Conservation (phyloP, 352 stramenopile species). For the Hyphochytrium catenoides region DNA sequence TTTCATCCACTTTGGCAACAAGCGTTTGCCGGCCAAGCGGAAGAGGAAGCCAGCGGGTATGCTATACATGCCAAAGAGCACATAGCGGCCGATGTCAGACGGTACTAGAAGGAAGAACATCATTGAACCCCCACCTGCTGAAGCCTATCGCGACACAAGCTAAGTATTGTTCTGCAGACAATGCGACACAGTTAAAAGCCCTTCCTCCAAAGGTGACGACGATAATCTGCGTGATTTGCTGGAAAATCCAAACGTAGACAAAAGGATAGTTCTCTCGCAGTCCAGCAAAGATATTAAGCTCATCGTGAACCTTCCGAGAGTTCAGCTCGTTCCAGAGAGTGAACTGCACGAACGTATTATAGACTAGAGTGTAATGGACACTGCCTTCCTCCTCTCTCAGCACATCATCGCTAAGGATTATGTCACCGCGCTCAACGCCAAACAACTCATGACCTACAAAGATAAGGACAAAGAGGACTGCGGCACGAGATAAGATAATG, state of each 20-base stretch:
- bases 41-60: no score
- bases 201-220: conserved; percentile 78
- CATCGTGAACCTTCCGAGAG: conserved; percentile 47
- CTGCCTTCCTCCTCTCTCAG: conserved; percentile 12
- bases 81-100: no score
- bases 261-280: conserved; percentile 74
- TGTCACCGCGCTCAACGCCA: conserved; percentile 17
- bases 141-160: conserved; percentile 26
- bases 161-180: conserved; percentile 21
- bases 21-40: no score
- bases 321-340: conserved; percentile 77
- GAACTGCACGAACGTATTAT: conserved; percentile 94
- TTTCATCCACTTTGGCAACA: no score
- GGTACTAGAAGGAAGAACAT: no score
- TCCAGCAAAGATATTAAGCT: conserved; percentile 78
- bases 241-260: conserved; percentile 63
- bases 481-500: no score
- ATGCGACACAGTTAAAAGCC: conserved; percentile 29
- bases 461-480: conserved; percentile 57
- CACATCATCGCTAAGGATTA: conserved; percentile 18
- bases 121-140: no score
- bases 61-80: no score
- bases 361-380: conserved; percentile 84
- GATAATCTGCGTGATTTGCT: conserved; percentile 72
- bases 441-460: conserved; percentile 40